Evolutionary conservation across 2,329 filamentous ascomycete species (phyloP), one percentile per base, ranked within the genome.

Genomic region (Zymoseptoria passerinii): DNA sequence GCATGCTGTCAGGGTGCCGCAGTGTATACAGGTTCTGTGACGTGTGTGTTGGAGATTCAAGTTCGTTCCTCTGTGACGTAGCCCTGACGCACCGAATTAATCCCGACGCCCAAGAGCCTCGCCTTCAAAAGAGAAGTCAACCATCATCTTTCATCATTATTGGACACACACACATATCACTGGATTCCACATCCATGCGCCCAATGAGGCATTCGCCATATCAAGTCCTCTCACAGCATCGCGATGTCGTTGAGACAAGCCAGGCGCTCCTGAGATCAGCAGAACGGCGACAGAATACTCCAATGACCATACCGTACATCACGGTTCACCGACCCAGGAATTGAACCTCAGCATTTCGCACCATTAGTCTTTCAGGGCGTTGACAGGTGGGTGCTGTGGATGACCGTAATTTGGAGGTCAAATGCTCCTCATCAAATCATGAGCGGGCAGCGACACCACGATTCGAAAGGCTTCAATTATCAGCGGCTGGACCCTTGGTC

Each of bases 1-100:
- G 55, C 70, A 72, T 72, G 23, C 9, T 63, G 13, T 44, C 35
- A 3, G 8, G 9, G 35, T 5, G 4, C n/a, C 2, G 5, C n/a
- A 13, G 35, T n/a, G 5, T 16, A 23, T 23, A 23, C 23, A 4
- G 2, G 23, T 23, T 23, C 23, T 23, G 23, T 16, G 35, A 44
- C n/a, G 16, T 44, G 10, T 44, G 13, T 44, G 35, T 44, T 13
- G n/a, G 9, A 44, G n/a, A 44, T 44, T 13, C 5, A 44, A 44
- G 50, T 28, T 29, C 20, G n/a, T 52, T 28, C 18, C 48, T 50
- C n/a, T 6, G 35, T 44, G 35, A 44, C 35, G 35, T 44, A 5
- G 35, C 10, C 13, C n/a, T 44, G 35, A 44, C 35, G 35, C 35
- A 16, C 35, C 35, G 35, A 44, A 44, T 16, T 44, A 16, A 13